Evolutionary conservation across 805 yeast genomes (phyloP).

Genomic region (Saccharomycopsis vini): DNA sequence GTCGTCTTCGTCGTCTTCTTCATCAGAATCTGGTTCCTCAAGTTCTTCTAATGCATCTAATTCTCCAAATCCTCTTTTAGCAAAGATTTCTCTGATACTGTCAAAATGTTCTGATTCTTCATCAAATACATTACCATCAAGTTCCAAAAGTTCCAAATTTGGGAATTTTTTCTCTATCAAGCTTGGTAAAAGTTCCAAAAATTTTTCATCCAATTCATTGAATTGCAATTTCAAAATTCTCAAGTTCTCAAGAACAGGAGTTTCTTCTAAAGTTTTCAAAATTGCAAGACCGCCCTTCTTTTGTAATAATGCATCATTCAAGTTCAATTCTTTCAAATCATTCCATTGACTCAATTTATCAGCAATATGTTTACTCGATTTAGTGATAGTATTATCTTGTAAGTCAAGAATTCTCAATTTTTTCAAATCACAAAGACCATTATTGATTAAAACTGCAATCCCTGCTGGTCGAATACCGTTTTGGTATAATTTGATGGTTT

Average conservation of each 20-base stretch:
- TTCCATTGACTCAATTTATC: constrained; percentile 54
- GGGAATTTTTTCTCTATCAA: constrained; percentile 51
- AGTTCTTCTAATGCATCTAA: constrained; percentile 90
- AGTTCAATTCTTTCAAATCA: constrained; percentile 62
- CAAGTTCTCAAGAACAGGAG: constrained; percentile 32
- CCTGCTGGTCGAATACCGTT: constrained; percentile 97
- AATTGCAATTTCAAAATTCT: constrained; percentile 68
- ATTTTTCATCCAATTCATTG: constrained; percentile 68
- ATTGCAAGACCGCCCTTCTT: constrained; percentile 61
- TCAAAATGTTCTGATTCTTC: constrained; percentile 75
- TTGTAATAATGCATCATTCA: constrained; percentile 84
- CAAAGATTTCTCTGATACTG: constrained; percentile 52
- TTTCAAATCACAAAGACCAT: constrained; percentile 60
- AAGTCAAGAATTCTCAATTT: constrained; percentile 66
- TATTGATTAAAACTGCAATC: constrained; percentile 57
- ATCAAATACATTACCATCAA: constrained; percentile 88
- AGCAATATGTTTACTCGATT: constrained; percentile 50
- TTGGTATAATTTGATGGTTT: constrained; percentile 76
- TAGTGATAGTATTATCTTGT: constrained; percentile 92
- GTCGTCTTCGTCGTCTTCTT: constrained; percentile 43
- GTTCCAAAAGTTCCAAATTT: constrained; percentile 56
- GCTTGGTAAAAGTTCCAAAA: constrained; percentile 50
- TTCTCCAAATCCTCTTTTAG: constrained; percentile 67
- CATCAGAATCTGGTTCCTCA: constrained; percentile 65
- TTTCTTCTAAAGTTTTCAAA: constrained; percentile 38